Percentiles rank a stretch among this genome's conserved stretches.
These are phyloP conservation scores for Puccinia hordei DNA, from an alignment of 1,284 basidiomycete species.

Conservation along the genomic window DNA sequence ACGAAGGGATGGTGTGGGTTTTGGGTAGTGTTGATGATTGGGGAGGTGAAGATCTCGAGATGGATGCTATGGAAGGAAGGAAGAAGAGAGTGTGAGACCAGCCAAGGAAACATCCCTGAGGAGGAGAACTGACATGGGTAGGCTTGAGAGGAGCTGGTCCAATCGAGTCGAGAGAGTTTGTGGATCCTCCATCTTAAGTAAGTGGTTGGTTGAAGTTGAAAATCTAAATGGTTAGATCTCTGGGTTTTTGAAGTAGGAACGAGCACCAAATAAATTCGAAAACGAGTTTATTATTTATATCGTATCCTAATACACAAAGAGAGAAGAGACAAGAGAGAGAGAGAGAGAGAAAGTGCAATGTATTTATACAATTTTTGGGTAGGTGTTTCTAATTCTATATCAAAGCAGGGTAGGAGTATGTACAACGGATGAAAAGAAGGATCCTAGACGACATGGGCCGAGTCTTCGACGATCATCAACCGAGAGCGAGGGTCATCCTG, in stretches of 20 bases:
- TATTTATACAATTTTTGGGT: too few species aligned
- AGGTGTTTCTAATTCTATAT: too few species aligned
- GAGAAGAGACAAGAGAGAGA: too few species aligned
- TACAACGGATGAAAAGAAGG: not conserved
- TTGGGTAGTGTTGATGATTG: not conserved
- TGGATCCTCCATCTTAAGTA: too few species aligned
- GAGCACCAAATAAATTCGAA: too few species aligned
- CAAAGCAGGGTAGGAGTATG: not conserved
- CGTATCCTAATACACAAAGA: too few species aligned
- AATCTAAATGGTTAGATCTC: too few species aligned
- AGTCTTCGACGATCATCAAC: constrained; percentile 34
- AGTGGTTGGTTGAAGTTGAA: too few species aligned
- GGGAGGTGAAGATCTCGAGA: not conserved
- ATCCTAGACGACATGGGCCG: constrained; percentile 1
- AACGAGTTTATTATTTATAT: too few species aligned
- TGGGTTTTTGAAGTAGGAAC: too few species aligned
- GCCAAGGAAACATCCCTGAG: not conserved
- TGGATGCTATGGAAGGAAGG: not conserved
- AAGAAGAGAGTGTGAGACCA: not conserved
- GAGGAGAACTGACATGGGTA: not conserved
- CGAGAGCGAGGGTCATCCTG: constrained; percentile 50
- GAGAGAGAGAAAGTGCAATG: too few species aligned
- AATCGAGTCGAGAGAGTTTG: not conserved
- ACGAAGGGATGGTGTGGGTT: constrained; percentile 25
- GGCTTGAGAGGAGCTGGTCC: not conserved